These are phyloP conservation scores for Cryphonectria carpinicola DNA, from an alignment of 2,329 filamentous ascomycete genomes.

Conservation along the genomic window DNA sequence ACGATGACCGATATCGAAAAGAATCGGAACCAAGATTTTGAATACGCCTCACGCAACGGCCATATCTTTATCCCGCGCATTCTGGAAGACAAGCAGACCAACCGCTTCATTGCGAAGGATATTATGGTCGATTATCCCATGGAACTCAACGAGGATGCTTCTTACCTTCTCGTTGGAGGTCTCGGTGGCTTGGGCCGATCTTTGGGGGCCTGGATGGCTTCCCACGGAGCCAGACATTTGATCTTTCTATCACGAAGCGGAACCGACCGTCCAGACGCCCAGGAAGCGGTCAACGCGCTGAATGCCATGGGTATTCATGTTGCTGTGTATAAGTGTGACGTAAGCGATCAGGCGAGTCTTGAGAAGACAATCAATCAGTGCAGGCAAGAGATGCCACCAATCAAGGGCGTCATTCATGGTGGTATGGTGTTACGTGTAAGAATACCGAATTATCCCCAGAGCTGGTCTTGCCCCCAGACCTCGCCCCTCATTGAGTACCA, in stretches of 20 bases:
- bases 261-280: background rate
- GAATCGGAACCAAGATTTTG: background rate
- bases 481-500: no score
- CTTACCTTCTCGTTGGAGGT: background rate
- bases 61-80: background rate
- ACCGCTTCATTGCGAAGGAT: background rate
- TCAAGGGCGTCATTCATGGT: background rate
- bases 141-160: background rate
- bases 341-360: background rate
- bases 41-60: background rate
- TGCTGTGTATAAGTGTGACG: background rate
- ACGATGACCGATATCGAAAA: background rate
- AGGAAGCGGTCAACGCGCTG: background rate
- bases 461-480: no score
- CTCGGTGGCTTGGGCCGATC: background rate
- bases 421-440: background rate
- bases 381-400: background rate
- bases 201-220: background rate
- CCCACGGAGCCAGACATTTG: background rate
- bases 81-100: background rate
- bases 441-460: no score
- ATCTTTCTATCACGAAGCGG: background rate
- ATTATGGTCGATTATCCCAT: background rate
- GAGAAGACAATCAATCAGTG: background rate
- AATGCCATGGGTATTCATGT: background rate